These are phyloP conservation scores for Glycyrrhiza uralensis DNA, from an alignment of 306 rosid species.

Conservation along the genomic window DNA sequence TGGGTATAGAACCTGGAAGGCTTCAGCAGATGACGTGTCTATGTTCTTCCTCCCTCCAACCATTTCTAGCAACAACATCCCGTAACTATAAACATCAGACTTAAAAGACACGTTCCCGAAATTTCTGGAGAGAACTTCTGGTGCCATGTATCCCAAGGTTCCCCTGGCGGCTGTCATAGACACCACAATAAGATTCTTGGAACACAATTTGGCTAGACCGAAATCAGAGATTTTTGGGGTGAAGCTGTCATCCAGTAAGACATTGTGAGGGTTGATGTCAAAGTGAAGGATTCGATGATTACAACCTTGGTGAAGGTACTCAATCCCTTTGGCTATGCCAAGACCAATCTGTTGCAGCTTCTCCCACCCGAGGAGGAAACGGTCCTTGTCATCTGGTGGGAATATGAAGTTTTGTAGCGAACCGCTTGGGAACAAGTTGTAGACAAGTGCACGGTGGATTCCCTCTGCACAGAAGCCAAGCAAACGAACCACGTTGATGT, in stretches of 20 bases:
- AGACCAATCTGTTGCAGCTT: neutral
- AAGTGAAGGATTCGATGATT: neutral
- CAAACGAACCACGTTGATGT: neutral
- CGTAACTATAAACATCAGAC: neutral
- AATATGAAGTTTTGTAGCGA: neutral
- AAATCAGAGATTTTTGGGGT: neutral
- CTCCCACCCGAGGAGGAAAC: neutral
- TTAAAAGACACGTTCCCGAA: neutral
- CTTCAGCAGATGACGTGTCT: neutral
- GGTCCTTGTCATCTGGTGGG: neutral
- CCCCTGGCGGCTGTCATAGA: neutral
- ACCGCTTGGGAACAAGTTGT: neutral
- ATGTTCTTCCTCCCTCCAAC: constrained; percentile 13
- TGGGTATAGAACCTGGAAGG: neutral
- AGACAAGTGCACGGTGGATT: neutral
- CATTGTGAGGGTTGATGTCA: neutral
- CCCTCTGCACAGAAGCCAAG: neutral
- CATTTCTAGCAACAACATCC: neutral
- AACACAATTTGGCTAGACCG: constrained; percentile 5
- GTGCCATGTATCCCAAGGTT: neutral
- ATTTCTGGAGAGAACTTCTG: neutral
- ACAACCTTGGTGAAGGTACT: neutral
- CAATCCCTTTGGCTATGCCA: neutral
- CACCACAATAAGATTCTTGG: neutral
- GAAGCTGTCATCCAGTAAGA: neutral